Percentiles rank a stretch among this genome's conserved stretches.
Conservation (phyloP, 2,329 filamentous ascomycete genomes). For the Rutstroemia sp. region DNA sequence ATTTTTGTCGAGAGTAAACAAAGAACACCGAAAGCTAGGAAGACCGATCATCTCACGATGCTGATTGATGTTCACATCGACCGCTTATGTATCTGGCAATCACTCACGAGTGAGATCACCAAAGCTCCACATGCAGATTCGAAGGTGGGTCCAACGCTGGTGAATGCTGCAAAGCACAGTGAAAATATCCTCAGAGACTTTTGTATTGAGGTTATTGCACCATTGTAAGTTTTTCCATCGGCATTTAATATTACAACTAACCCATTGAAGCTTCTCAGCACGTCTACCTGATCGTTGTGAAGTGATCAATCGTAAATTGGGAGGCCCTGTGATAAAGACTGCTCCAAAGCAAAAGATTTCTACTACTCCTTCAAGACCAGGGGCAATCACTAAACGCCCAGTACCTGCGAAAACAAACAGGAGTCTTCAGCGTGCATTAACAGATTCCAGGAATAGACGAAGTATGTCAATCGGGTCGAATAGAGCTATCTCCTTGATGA, state of each 20-base stretch:
- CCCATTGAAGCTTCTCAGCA: constrained; percentile 54
- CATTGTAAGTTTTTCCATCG: constrained; percentile 50
- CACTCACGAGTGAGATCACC: constrained; percentile 56
- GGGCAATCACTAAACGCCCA: constrained; percentile 43
- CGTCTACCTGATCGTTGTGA: constrained; percentile 67
- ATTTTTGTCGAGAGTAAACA: constrained; percentile 16
- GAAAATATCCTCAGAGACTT: constrained; percentile 65
- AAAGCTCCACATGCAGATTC: constrained; percentile 29
- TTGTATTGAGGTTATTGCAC: constrained; percentile 72
- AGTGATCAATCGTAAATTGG: constrained; percentile 66
- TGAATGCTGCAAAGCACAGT: constrained; percentile 17
- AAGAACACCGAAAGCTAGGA: constrained; percentile 27
- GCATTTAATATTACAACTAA: constrained; percentile 28
- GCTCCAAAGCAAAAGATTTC: constrained; percentile 44
- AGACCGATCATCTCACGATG: constrained; percentile 50
- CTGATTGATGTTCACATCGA: constrained; percentile 70
- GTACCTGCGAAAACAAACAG: constrained; percentile 36
- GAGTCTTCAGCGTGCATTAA: constrained; percentile 56
- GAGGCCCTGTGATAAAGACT: constrained; percentile 58
- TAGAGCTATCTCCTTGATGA: constrained; percentile 54
- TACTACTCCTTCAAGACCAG: constrained; percentile 39
- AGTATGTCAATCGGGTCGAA: constrained; percentile 51
- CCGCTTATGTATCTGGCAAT: constrained; percentile 78
- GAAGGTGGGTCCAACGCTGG: constrained; percentile 29
- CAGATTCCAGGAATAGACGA: constrained; percentile 46